Evolutionary conservation across 768 basidiomycete genomes (phyloP).

Genomic region (Boletus pseudo-olivaceus): DNA sequence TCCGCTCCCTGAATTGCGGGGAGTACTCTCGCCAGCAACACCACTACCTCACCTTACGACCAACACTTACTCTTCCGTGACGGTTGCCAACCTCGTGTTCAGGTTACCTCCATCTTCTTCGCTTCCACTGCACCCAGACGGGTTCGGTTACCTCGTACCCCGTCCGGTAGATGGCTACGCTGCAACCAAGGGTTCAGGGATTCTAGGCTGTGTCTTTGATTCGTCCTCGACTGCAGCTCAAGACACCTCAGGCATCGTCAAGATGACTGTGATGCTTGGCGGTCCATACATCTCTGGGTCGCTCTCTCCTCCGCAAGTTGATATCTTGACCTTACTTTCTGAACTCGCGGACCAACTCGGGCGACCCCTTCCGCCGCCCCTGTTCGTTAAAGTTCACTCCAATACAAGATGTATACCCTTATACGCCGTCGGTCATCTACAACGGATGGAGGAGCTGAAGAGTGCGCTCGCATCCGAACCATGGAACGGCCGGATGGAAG

Average conservation of each 20-base stretch:
- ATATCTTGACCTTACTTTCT: conserved; percentile 21
- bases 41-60: conserved; percentile 59
- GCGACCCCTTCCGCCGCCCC: conserved; percentile 49
- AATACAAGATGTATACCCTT: conserved; percentile 78
- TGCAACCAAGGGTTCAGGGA: conserved; percentile 37
- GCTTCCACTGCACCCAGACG: conserved; percentile 64
- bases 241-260: conserved; percentile 52
- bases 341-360: conserved; percentile 47
- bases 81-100: conserved; percentile 89
- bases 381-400: conserved; percentile 47
- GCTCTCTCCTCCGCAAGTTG: conserved; percentile 18
- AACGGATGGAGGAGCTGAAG: conserved; percentile 61
- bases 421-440: conserved; percentile 65
- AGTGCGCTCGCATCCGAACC: conserved; percentile 35
- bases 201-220: conserved; percentile 90
- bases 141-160: conserved; percentile 94
- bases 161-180: conserved; percentile 60
- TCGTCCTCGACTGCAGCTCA: conserved; percentile 69
- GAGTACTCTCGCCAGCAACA: conserved; percentile 38
- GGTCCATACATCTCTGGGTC: conserved; percentile 53
- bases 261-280: conserved; percentile 88
- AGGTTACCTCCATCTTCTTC: conserved; percentile 37
- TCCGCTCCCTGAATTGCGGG: conserved; percentile 52
- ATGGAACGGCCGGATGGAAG: conserved; percentile 52
- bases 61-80: conserved; percentile 78